Conservation (phyloP, 345 rosid species). For the Sisymbrium irio region DNA sequence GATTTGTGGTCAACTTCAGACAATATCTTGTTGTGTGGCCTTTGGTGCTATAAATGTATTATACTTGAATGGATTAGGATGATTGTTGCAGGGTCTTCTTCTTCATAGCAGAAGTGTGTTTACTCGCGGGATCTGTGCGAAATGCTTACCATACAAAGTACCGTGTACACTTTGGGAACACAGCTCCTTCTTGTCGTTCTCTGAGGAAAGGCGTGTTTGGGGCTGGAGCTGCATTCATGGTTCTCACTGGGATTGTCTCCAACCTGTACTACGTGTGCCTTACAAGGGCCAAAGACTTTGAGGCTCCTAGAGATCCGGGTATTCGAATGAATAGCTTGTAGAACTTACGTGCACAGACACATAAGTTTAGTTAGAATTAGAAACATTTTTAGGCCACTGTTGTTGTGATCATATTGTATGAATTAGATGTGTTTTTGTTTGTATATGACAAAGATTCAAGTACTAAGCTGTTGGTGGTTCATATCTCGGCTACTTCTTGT, state of each 20-base stretch:
- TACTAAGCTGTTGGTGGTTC: neutral
- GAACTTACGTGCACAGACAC: conserved; percentile 14
- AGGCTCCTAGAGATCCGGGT: conserved; percentile 53
- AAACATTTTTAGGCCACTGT: neutral
- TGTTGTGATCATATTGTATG: conserved; percentile 5
- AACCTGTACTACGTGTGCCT: conserved; percentile 73
- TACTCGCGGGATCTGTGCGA: conserved; percentile 78
- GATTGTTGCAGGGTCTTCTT: conserved; percentile 71
- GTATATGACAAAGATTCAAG: conserved; percentile 8
- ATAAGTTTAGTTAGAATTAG: neutral
- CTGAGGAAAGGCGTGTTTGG: conserved; percentile 84
- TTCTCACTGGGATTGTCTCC: conserved; percentile 71
- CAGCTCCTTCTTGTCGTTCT: conserved; percentile 46
- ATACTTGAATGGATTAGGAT: neutral
- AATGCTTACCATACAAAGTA: conserved; percentile 89
- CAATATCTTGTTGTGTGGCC: neutral
- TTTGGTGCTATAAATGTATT: neutral
- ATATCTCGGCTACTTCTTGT: neutral
- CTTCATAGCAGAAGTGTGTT: conserved; percentile 74
- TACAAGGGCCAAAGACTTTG: conserved; percentile 50
- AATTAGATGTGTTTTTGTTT: conserved; percentile 2
- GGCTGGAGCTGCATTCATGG: conserved; percentile 83
- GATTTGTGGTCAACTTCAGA: neutral
- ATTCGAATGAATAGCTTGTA: conserved; percentile 75
- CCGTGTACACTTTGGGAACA: conserved; percentile 32